Conservation (phyloP, 352 stramenopile genomes). For the Globisporangium uncinulatum region DNA sequence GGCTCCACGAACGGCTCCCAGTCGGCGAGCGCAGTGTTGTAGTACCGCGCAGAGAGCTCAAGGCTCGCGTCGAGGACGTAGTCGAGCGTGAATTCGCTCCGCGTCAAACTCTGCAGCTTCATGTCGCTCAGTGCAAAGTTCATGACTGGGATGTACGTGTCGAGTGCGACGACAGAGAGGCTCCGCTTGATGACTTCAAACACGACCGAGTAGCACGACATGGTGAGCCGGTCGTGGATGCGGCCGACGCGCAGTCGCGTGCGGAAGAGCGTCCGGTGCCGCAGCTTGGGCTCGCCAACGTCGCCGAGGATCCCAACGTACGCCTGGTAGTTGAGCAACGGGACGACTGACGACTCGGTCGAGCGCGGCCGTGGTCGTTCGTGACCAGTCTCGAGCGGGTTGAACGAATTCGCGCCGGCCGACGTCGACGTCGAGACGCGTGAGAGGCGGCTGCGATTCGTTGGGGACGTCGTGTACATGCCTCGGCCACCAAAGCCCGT, state of each 20-base stretch:
- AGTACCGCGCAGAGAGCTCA: constrained; percentile 81
- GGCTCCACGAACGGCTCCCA: constrained; percentile 87
- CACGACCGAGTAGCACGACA: constrained; percentile 72
- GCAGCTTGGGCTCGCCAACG: constrained; percentile 31
- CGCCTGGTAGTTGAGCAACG: constrained; percentile 70
- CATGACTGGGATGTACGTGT: constrained; percentile 89
- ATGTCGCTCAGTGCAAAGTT: constrained; percentile 85
- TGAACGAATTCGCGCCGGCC: constrained; percentile 29
- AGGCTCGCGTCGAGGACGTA: constrained; percentile 67
- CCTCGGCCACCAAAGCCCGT: constrained; percentile 37
- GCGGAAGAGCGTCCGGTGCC: constrained; percentile 49
- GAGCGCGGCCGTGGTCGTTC: constrained; percentile 29
- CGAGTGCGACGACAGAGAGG: constrained; percentile 79
- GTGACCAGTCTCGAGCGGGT: constrained; percentile 21
- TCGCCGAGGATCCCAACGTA: constrained; percentile 54
- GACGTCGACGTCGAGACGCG: constrained; percentile 69
- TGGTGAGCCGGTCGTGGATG: constrained; percentile 64
- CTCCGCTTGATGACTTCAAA: constrained; percentile 89
- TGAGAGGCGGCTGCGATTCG: constrained; percentile 58
- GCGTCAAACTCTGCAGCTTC: constrained; percentile 65
- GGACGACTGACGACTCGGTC: constrained; percentile 42
- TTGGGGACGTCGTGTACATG: constrained; percentile 33
- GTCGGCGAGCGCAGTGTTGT: constrained; percentile 83
- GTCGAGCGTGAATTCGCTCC: constrained; percentile 63
- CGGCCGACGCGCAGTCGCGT: constrained; percentile 60